These are phyloP conservation scores for Corylus heterophylla DNA, from an alignment of 306 rosid genomes.

Conservation along the genomic window DNA sequence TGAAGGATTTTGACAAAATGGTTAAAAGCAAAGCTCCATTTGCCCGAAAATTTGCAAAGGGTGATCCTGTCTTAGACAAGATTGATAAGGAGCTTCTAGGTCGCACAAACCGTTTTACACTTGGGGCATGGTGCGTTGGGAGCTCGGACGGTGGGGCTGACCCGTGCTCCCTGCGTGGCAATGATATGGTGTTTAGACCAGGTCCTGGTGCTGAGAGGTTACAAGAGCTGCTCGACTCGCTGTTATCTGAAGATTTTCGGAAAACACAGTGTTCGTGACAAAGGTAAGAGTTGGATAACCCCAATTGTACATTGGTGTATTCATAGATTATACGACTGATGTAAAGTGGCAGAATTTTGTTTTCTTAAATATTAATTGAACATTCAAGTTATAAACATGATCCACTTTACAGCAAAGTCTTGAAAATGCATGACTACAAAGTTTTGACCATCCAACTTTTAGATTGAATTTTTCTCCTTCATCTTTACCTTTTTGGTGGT, in stretches of 20 bases:
- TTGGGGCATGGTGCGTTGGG: conserved; percentile 89
- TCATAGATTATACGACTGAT: conserved; percentile 40
- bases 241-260: conserved; percentile 62
- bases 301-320: conserved; percentile 60
- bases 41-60: conserved; percentile 82
- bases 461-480: not conserved
- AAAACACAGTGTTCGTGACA: conserved; percentile 71
- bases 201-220: conserved; percentile 84
- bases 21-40: conserved; percentile 83
- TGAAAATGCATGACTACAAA: conserved; percentile 16
- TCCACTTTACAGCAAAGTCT: conserved; percentile 35
- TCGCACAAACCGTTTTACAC: conserved; percentile 63
- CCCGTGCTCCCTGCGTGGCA: conserved; percentile 72
- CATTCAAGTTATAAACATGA: conserved; percentile 32
- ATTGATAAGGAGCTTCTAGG: conserved; percentile 84
- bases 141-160: conserved; percentile 60
- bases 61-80: conserved; percentile 79
- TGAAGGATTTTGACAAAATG: conserved; percentile 82
- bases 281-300: conserved; percentile 26
- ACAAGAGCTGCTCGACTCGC: conserved; percentile 49
- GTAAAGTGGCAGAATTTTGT: conserved; percentile 44
- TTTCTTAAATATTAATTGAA: conserved; percentile 17
- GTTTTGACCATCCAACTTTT: not conserved
- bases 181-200: conserved; percentile 65
- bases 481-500: conserved; percentile 21